Percentiles rank a stretch among this genome's conserved stretches.
phyloP scores from a whole-genome alignment of 176 grass and related monocot species.

The sorghum (Sorghum bicolor) region Sorghum_bicolor_NCBIv3 NC_012874.2:64652001-64652500 shows the following conservation, averaged over 20 bases:
- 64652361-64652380: constrained; percentile 91
- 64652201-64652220: constrained; percentile 37
- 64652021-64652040: background rate
- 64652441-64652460: constrained; percentile 46
- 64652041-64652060: background rate
- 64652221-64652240: constrained; percentile 79
- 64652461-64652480: constrained; percentile 99
- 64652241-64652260: constrained; percentile 81
- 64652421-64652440: constrained; percentile 80
- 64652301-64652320: constrained; percentile 94
- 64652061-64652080: background rate
- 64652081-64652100: background rate
- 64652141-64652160: constrained; percentile 7
- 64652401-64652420: constrained; percentile 88
- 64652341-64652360: constrained; percentile 87
- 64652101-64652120: background rate
- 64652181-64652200: background rate
- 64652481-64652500: constrained; percentile 70
- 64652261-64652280: constrained; percentile 74
- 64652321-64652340: constrained; percentile 84
- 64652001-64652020: background rate
- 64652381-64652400: constrained; percentile 86
- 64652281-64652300: constrained; percentile 79
- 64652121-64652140: constrained; percentile 13
- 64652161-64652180: background rate